Evolutionary conservation across 768 basidiomycete species (phyloP).

Genomic region (Polyporus arcularius): DNA sequence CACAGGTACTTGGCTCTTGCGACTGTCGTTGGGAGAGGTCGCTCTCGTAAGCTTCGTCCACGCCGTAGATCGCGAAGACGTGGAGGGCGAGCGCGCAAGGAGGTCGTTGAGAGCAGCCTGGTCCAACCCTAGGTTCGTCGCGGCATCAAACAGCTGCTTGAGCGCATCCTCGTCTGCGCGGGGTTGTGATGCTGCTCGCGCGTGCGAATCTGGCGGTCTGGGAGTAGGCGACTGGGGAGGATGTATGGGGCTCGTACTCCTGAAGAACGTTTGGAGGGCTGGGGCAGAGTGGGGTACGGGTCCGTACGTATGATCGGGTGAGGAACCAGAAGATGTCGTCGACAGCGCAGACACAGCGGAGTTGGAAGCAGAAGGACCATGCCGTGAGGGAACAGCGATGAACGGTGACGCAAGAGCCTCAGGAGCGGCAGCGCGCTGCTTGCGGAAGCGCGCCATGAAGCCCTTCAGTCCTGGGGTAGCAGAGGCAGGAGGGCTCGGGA

Average conservation of each 20-base stretch:
- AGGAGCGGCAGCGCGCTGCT: constrained; percentile 26
- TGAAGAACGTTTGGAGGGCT: constrained; percentile 23
- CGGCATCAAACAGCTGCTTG: constrained; percentile 75
- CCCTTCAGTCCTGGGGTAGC: constrained; percentile 75
- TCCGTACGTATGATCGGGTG: constrained; percentile 10
- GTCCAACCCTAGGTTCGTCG: constrained; percentile 73
- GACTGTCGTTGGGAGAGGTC: constrained; percentile 39
- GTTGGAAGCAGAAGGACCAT: not conserved
- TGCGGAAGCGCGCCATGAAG: constrained; percentile 79
- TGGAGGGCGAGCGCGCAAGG: constrained; percentile 69
- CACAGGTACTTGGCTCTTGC: constrained; percentile 23
- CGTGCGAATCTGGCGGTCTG: constrained; percentile 9
- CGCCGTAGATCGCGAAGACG: constrained; percentile 55
- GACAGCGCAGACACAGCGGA: constrained; percentile 15
- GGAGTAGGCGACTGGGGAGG: constrained; percentile 17
- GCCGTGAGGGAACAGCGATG: not conserved
- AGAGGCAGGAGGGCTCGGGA: constrained; percentile 67
- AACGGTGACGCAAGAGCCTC: constrained; percentile 8
- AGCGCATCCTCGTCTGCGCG: constrained; percentile 43
- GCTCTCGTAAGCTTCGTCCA: constrained; percentile 46
- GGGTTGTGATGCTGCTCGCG: not conserved
- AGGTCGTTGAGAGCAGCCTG: constrained; percentile 70
- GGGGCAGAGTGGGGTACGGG: constrained; percentile 28
- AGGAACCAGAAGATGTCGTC: constrained; percentile 8
- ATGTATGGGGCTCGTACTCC: constrained; percentile 19